phyloP scores from a whole-genome alignment of 1,139 yeast genomes.

The Hansenula sp. region DNA sequence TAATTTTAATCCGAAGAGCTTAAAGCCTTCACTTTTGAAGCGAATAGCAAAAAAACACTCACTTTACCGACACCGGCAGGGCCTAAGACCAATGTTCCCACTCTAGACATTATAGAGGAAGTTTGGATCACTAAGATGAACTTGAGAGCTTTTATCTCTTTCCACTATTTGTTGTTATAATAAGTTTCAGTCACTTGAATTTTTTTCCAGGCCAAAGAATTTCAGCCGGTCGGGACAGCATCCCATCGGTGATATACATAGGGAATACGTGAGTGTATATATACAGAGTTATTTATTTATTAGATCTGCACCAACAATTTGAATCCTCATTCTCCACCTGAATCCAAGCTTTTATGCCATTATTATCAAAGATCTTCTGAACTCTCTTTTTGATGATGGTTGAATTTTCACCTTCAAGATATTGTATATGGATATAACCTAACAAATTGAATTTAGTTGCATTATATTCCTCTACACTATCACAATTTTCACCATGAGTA shows the following conservation, averaged over 20 bases:
- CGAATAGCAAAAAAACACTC: constrained; percentile 1
- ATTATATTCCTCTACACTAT: constrained; percentile 5
- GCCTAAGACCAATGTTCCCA: constrained; percentile 92
- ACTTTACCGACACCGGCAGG: constrained; percentile 96
- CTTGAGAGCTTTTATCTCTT: background rate
- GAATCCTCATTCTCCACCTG: constrained; percentile 60
- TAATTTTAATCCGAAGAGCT: background rate
- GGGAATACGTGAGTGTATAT: too few species aligned
- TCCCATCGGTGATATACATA: background rate
- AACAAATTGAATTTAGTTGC: constrained; percentile 27
- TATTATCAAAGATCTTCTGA: constrained; percentile 39
- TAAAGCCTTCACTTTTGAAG: too few species aligned
- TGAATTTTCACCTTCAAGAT: constrained; percentile 63
- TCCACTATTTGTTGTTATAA: background rate
- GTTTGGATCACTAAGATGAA: too few species aligned
- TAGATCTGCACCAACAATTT: constrained; percentile 50
- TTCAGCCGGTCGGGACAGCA: background rate
- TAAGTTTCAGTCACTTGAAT: background rate
- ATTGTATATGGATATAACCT: constrained; percentile 69
- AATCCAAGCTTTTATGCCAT: constrained; percentile 47
- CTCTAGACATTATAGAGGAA: constrained; percentile 72
- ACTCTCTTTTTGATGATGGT: constrained; percentile 59
- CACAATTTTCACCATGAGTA: constrained; percentile 6
- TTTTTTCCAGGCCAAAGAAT: background rate
- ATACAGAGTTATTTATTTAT: background rate